Evolutionary conservation across 2,329 filamentous ascomycete species (phyloP).

Genomic region (Thielaviopsis musarum): DNA sequence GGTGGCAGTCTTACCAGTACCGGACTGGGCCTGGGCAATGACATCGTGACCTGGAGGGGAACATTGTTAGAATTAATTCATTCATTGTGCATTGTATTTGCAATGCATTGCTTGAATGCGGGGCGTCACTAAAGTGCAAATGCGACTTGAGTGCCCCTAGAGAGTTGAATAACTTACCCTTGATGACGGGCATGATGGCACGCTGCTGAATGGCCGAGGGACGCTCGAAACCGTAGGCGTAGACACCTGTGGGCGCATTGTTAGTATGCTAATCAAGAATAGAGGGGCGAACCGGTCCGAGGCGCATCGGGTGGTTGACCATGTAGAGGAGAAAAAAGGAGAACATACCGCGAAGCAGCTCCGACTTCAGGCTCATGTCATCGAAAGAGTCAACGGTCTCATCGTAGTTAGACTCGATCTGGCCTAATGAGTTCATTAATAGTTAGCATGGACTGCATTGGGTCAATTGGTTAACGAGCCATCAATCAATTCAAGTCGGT

Average conservation of each 20-base stretch:
- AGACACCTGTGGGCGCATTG: constrained; percentile 47
- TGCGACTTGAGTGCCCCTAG: not conserved
- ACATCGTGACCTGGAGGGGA: constrained; percentile 67
- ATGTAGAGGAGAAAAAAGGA: constrained; percentile 3
- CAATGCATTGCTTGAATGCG: not conserved
- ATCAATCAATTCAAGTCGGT: not conserved
- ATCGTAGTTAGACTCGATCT: constrained; percentile 99
- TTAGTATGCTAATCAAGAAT: not conserved
- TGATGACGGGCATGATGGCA: constrained; percentile 99
- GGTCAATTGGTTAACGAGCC: not conserved
- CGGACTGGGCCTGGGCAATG: constrained; percentile 98
- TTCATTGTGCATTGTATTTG: not conserved
- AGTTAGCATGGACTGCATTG: not conserved
- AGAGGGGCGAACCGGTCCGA: not conserved
- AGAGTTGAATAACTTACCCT: constrained; percentile 47
- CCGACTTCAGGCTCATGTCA: constrained; percentile 89
- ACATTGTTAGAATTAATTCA: not conserved
- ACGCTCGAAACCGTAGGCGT: constrained; percentile 99
- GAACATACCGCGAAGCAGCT: constrained; percentile 70
- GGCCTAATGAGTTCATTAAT: constrained; percentile 39
- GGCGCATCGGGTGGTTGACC: constrained; percentile 2
- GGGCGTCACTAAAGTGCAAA: not conserved
- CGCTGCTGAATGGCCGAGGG: constrained; percentile 99
- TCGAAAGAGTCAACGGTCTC: constrained; percentile 99
- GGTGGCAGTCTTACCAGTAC: constrained; percentile 98